Evolutionary conservation across 192 early-diverging fungal genomes (phyloP), one percentile per base, ranked within the genome.

Genomic region (Geranomyces michiganensis): DNA sequence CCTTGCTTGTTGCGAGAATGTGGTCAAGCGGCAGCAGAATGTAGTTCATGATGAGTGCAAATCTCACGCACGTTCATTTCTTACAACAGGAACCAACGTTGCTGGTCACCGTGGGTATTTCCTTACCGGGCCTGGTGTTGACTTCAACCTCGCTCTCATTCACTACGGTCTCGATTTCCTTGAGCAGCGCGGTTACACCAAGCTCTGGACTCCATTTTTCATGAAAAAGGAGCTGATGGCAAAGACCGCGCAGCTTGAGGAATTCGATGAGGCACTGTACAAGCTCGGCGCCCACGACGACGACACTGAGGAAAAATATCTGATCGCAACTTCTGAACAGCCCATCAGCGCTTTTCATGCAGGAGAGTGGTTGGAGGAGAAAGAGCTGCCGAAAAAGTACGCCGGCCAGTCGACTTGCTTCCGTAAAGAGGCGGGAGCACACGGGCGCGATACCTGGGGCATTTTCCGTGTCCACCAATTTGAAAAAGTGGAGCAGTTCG

Each of bases 381-480:
- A 91, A 80, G 94, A 99, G 75, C 84, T 99, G 53, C 97, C 97
- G 22, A 87, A 84, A 47, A 83, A 75, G 67, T 76, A 81, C 77
- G 97, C 96, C 32, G 97, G 97, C 41, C 92, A 92, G 80, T 97
- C 96, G 49, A 97, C 97, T 45, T 98, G 96, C 82, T 99, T 99
- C 91, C 92, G 97, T 65, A 99, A 99, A 77, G 97, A 99, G 84
- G 97, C 97, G 32, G 97, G 97, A 64, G 93, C 95, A 0, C 92
- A 93, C 75, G 97, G 97, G 58, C 88, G 93, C 69, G 97, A 99
- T 76, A 98, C 93, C 22, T 94, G 94, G 96, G 97, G 97, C 63
- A 92, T 97, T 71, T 99, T 99, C 90, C 92, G 97, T 55, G 96
- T 99, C 30, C 97, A 99, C 81, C 97, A 99, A 88, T 99, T 99